Percentiles rank a stretch among this genome's conserved stretches.
Conservation (phyloP, 345 rosid genomes). For the Aurinia saxatilis region DNA sequence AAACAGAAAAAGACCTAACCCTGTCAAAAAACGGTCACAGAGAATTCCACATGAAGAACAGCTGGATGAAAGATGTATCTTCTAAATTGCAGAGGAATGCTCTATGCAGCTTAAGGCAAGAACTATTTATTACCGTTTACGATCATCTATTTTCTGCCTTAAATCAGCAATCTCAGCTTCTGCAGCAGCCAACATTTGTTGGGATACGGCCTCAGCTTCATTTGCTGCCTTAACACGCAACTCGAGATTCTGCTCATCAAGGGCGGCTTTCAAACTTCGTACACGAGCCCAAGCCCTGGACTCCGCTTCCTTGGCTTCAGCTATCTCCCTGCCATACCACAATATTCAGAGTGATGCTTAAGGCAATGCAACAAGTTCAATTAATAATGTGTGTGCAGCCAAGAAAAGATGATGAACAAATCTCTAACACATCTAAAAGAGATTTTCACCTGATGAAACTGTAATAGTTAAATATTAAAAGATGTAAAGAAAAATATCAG, state of each 20-base stretch:
- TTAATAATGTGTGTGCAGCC: too few species aligned
- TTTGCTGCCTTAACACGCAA: conserved; percentile 86
- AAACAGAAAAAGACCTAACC: conserved; percentile 17
- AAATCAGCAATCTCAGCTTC: conserved; percentile 98
- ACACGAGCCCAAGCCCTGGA: conserved; percentile 79
- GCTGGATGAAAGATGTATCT: neutral
- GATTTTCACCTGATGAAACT: neutral
- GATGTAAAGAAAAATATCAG: neutral
- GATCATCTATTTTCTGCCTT: conserved; percentile 74
- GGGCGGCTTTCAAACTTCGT: conserved; percentile 63
- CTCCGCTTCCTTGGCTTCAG: conserved; percentile 68
- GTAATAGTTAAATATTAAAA: neutral
- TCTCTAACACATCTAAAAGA: neutral
- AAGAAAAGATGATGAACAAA: neutral
- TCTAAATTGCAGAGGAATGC: conserved; percentile 1
- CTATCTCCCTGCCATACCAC: conserved; percentile 48
- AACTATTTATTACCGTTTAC: conserved; percentile 50
- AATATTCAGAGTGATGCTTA: conserved; percentile 9
- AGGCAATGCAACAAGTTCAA: conserved; percentile 3
- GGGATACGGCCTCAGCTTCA: conserved; percentile 95
- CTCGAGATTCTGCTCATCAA: conserved; percentile 88
- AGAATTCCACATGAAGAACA: neutral
- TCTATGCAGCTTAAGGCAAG: neutral
- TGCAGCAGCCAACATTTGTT: conserved; percentile 89
- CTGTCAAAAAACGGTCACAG: neutral